These are phyloP conservation scores for Xylariaceae sp. DNA, from an alignment of 2,329 filamentous ascomycete species.

Conservation along the genomic window DNA sequence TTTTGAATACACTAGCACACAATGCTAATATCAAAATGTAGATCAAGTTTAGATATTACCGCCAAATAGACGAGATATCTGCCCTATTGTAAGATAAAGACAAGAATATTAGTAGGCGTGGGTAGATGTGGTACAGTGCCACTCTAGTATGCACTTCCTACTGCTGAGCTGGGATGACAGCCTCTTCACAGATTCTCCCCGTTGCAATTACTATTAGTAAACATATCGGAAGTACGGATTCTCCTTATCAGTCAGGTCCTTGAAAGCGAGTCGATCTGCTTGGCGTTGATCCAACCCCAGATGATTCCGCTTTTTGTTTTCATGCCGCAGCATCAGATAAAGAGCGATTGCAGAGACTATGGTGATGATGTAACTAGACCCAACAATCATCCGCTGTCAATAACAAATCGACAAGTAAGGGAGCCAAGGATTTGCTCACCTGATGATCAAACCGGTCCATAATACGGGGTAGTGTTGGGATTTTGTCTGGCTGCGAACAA, in stretches of 20 bases:
- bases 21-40: too few relatives aligned
- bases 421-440: conserved; percentile 32
- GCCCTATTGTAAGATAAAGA: too few relatives aligned
- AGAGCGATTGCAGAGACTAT: conserved; percentile 55
- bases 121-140: too few relatives aligned
- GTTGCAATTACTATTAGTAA: conserved; percentile 32
- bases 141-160: too few relatives aligned
- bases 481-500: conserved; percentile 66
- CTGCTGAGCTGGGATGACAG: too few relatives aligned
- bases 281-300: conserved; percentile 57
- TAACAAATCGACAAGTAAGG: neutral
- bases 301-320: conserved; percentile 53
- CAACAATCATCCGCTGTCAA: neutral
- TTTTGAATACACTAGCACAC: too few relatives aligned
- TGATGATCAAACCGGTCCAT: conserved; percentile 67
- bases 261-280: conserved; percentile 62
- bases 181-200: too few relatives aligned
- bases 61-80: too few relatives aligned
- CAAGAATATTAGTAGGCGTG: too few relatives aligned
- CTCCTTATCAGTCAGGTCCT: conserved; percentile 66
- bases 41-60: too few relatives aligned
- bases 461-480: conserved; percentile 66
- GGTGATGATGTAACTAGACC: conserved; percentile 62
- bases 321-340: conserved; percentile 57
- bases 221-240: conserved; percentile 67